Conservation (phyloP, 371 early-diverging fungal species). For the Mucor racemosus region DNA sequence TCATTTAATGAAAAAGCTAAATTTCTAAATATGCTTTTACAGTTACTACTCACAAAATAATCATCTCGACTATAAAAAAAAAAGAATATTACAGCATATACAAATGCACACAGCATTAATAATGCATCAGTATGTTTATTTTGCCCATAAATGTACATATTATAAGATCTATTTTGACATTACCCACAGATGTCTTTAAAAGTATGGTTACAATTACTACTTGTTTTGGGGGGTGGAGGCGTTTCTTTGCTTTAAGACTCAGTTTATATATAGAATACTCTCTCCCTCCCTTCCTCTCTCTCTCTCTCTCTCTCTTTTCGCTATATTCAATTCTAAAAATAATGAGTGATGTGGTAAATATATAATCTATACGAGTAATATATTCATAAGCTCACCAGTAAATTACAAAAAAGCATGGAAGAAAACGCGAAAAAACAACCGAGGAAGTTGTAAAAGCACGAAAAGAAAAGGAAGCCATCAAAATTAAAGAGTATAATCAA, state of each 20-base stretch:
- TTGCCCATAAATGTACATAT: constrained; percentile 5
- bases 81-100: not conserved
- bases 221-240: not conserved
- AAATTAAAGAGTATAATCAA: constrained; percentile 55
- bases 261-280: not conserved
- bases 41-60: not conserved
- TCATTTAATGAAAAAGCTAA: no score
- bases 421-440: constrained; percentile 49
- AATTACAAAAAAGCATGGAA: constrained; percentile 45
- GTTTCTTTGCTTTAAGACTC: not conserved
- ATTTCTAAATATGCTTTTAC: no score
- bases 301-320: no score
- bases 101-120: not conserved
- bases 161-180: not conserved
- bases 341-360: constrained; percentile 38
- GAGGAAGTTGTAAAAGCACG: constrained; percentile 42
- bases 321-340: not conserved
- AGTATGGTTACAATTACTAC: not conserved
- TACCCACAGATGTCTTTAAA: not conserved
- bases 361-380: not conserved
- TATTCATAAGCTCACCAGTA: not conserved
- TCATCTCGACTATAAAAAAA: not conserved
- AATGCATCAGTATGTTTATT: constrained; percentile 8
- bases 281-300: no score
- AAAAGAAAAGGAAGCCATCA: constrained; percentile 48